Percentiles rank a stretch among this genome's conserved stretches.
phyloP scores from a whole-genome alignment of 2,329 filamentous ascomycete genomes.

The Cladosporium sp. region DNA sequence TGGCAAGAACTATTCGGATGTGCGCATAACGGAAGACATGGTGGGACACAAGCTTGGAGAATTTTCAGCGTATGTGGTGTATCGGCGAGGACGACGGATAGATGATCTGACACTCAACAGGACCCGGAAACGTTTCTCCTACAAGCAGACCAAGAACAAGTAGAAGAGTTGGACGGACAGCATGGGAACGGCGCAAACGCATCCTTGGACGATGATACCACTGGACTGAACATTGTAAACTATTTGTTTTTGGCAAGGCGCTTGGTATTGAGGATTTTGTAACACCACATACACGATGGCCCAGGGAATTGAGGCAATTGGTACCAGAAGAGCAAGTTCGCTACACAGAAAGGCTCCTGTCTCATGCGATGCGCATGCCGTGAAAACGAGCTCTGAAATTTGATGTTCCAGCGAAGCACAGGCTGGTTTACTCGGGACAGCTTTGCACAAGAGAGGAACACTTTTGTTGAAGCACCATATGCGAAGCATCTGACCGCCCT shows the following conservation, averaged over 20 bases:
- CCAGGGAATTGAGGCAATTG: neutral
- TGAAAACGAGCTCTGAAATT: too few relatives aligned
- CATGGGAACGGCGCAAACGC: neutral
- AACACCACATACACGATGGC: neutral
- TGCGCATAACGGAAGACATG: conserved; percentile 90
- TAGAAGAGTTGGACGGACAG: conserved; percentile 30
- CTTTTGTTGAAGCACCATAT: too few relatives aligned
- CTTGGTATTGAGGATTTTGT: neutral
- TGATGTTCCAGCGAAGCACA: too few relatives aligned
- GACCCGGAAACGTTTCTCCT: conserved; percentile 64
- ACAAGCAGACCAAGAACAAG: conserved; percentile 69
- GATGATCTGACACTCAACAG: conserved; percentile 36
- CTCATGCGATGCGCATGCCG: too few relatives aligned
- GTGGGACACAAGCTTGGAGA: conserved; percentile 93
- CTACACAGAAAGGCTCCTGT: too few relatives aligned
- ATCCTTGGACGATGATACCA: conserved; percentile 2
- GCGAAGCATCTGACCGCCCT: too few relatives aligned
- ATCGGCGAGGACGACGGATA: too few relatives aligned
- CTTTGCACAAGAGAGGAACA: too few relatives aligned
- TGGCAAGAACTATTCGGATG: conserved; percentile 78
- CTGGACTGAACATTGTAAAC: neutral
- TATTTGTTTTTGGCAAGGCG: conserved; percentile 8
- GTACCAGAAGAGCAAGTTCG: too few relatives aligned
- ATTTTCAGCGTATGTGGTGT: conserved; percentile 67
- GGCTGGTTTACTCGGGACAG: too few relatives aligned